Evolutionary conservation across 1,284 basidiomycete genomes (phyloP).

Genomic region (Boletellus sp.): DNA sequence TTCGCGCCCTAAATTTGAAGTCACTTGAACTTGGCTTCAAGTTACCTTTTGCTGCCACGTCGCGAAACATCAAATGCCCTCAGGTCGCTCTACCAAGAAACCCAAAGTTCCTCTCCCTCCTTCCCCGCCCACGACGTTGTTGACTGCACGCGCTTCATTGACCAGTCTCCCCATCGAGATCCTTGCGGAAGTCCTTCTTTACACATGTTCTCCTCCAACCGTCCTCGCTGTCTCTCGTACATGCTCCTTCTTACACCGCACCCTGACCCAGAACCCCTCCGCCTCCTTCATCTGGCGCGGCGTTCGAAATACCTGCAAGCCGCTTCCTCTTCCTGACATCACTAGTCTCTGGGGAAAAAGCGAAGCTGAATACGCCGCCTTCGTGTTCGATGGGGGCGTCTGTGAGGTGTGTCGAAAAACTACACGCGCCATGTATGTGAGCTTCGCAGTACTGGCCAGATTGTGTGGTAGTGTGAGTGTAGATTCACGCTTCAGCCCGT

Average conservation of each 20-base stretch:
- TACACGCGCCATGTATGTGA: conserved; percentile 37
- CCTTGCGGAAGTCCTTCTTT: conserved; percentile 42
- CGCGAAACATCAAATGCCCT: background rate
- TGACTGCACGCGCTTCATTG: background rate
- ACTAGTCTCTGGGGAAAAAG: conserved; percentile 31
- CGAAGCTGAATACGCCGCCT: conserved; percentile 52
- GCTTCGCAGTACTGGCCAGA: conserved; percentile 44
- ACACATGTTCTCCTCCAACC: conserved; percentile 37
- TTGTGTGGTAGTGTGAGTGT: conserved; percentile 43
- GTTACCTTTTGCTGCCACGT: no score
- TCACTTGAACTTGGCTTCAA: no score
- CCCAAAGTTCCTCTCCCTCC: conserved; percentile 2
- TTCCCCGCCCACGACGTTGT: background rate
- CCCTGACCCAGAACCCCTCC: conserved; percentile 33
- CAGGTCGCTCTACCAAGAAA: background rate
- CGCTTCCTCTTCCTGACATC: conserved; percentile 37
- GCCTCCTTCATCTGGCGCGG: conserved; percentile 43
- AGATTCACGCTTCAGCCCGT: background rate
- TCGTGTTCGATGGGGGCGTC: conserved; percentile 53
- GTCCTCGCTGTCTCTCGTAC: conserved; percentile 45
- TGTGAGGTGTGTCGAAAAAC: conserved; percentile 54
- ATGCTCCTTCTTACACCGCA: conserved; percentile 38
- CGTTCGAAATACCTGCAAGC: conserved; percentile 33
- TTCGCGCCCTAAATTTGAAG: no score
- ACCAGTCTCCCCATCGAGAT: conserved; percentile 43